A percentile compares a stretch with the other conserved stretches of the same genome.
These are phyloP conservation scores for Prunus persica DNA, from an alignment of 306 rosid genomes.

Conservation along the genomic window DNA sequence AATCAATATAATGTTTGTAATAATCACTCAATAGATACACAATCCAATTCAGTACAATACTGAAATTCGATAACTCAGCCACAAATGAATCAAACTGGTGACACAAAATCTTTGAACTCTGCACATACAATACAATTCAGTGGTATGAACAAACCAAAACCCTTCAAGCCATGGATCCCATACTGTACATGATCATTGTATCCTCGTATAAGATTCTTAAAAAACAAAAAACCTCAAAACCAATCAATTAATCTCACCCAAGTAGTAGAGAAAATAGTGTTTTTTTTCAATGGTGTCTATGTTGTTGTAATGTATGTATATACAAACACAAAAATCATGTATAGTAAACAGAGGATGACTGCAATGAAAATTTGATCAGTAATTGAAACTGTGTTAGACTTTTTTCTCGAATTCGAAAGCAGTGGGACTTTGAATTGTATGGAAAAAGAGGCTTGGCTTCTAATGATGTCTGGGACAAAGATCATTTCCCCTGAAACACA, in stretches of 20 bases:
- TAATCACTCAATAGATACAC: not conserved
- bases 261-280: not conserved
- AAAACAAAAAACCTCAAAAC: not conserved
- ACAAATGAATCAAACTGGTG: not conserved
- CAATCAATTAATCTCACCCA: not conserved
- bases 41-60: not conserved
- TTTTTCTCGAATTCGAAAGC: slow-evolving; percentile 25
- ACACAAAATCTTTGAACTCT: not conserved
- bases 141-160: slow-evolving; percentile 12
- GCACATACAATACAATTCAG: not conserved
- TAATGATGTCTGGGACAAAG: slow-evolving; percentile 39
- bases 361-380: slow-evolving; percentile 55
- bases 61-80: not conserved
- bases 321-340: slow-evolving; percentile 35
- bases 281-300: not conserved
- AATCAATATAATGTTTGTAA: not conserved
- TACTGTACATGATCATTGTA: slow-evolving; percentile 5
- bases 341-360: slow-evolving; percentile 37
- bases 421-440: slow-evolving; percentile 49
- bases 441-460: slow-evolving; percentile 43
- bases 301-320: slow-evolving; percentile 30
- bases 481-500: slow-evolving; percentile 53
- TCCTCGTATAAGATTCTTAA: not conserved
- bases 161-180: slow-evolving; percentile 3
- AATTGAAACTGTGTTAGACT: slow-evolving; percentile 41